Evolutionary conservation across 257 asterid species (phyloP).

Genomic region (Leptodermis oblonga): DNA sequence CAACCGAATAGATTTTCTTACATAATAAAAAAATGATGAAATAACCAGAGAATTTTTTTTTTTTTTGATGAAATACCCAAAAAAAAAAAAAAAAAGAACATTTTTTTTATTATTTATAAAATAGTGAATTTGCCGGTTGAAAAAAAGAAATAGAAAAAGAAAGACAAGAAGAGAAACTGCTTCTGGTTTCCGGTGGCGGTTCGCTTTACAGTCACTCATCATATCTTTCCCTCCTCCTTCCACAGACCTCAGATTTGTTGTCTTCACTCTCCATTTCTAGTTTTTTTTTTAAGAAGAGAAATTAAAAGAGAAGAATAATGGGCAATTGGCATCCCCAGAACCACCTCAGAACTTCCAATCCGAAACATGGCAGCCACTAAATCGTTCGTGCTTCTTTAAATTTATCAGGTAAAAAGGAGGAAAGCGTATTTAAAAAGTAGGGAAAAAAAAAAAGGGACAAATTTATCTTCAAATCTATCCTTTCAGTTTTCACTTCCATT

Average conservation of each 20-base stretch:
- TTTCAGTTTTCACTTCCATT: neutral
- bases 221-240: neutral
- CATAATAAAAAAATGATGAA: too few species aligned
- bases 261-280: neutral
- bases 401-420: slow-evolving; percentile 17
- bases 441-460: slow-evolving; percentile 2
- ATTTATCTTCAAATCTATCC: slow-evolving; percentile 15
- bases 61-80: neutral
- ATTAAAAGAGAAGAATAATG: neutral
- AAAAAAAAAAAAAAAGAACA: neutral
- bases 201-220: slow-evolving; percentile 6
- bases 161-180: slow-evolving; percentile 9
- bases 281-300: too few species aligned
- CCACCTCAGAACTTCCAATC: neutral
- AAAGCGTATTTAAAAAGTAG: neutral
- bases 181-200: slow-evolving; percentile 1
- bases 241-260: slow-evolving; percentile 22
- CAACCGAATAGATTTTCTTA: too few species aligned
- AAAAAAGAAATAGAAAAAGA: neutral
- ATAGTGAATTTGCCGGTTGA: neutral
- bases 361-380: slow-evolving; percentile 20
- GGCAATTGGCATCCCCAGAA: neutral
- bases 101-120: too few species aligned
- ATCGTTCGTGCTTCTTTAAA: neutral
- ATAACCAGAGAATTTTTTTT: neutral